Base-by-base conservation (phyloP, 2,329 filamentous ascomycete genomes). In the Ambrosiella cleistominuta region DNA sequence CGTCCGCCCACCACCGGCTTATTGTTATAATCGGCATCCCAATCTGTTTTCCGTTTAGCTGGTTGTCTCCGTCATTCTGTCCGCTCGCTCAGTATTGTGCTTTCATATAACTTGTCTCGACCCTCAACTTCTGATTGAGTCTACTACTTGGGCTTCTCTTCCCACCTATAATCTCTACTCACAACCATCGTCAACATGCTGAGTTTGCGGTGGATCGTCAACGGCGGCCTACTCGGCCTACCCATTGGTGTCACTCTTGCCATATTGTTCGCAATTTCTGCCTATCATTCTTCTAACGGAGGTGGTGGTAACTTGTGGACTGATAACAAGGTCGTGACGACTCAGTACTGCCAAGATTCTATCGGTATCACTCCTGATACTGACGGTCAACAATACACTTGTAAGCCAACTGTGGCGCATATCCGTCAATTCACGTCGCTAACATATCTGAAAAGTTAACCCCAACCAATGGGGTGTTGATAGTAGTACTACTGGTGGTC, bases 401-500 rank as follows among this genome's bases (percentile, higher is more conserved):
- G 76, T 77, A 63, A 69, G 75, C 70, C 42, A 45, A 42, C 38
- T 15, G 11, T 37, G 63, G 38, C 49, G 8, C 19, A 50, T n/a
- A n/a, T 35, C 12, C 19, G n/a, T 13, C 38, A 47, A 35, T 15
- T 12, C 52, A 39, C 36, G 44, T 19, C 12, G 8, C 8, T 12
- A 7, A 5, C 2, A 11, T 56, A 40, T 40, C 44, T 17, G 27
- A 27, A 13, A 59, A 78, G 76, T 78, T 58, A 78, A 79, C 63
- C 76, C 76, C 52, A 79, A 79, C 62, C 76, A 77, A 66, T 79
- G 76, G 76, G 74, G 74, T 62, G 70, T 73, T 64, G 62, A 68
- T 19, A 63, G 66, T 11, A 68, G 68, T 8, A 65, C 67, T 13
- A 63, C 65, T 1, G 74, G 74, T 42, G 65, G 63, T 15, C 64